Evolutionary conservation across 2,329 filamentous ascomycete species (phyloP).

Genomic region (Epichloe typhina): DNA sequence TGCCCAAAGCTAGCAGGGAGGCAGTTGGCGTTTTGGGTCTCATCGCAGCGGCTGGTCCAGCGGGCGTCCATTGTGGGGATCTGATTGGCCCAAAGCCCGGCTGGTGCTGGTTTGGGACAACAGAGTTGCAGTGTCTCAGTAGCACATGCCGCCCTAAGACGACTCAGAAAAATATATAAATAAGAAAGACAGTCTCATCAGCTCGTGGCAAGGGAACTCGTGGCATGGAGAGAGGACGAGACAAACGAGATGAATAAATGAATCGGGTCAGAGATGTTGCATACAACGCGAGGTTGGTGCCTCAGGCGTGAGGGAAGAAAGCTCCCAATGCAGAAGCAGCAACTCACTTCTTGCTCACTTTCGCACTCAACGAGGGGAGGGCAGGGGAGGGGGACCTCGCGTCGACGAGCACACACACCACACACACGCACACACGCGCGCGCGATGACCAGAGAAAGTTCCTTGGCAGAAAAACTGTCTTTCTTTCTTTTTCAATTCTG

Average conservation of each 20-base stretch:
- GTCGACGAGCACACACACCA: no score
- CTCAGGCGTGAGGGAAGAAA: conserved; percentile 1
- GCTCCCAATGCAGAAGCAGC: conserved; percentile 4
- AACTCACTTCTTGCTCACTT: conserved; percentile 7
- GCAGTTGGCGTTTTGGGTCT: conserved; percentile 1
- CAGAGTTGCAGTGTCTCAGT: background rate
- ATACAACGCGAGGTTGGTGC: conserved; percentile 2
- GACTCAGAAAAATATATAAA: background rate
- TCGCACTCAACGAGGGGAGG: background rate
- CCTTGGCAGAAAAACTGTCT: background rate
- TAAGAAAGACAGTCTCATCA: background rate
- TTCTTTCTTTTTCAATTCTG: conserved; percentile 1
- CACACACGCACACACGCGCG: background rate
- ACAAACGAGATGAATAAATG: background rate
- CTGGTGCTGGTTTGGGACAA: background rate
- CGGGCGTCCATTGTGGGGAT: conserved; percentile 3
- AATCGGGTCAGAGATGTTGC: background rate
- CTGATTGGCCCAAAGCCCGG: conserved; percentile 1
- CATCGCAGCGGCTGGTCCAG: conserved; percentile 3
- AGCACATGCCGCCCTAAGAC: background rate
- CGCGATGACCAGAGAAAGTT: no score
- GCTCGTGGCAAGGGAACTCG: background rate
- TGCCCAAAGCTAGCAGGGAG: conserved; percentile 3
- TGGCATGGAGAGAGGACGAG: background rate
- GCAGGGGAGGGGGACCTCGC: no score